These are phyloP conservation scores for Samsoniella hepiali DNA, from an alignment of 2,329 filamentous ascomycete genomes.

Conservation along the genomic window DNA sequence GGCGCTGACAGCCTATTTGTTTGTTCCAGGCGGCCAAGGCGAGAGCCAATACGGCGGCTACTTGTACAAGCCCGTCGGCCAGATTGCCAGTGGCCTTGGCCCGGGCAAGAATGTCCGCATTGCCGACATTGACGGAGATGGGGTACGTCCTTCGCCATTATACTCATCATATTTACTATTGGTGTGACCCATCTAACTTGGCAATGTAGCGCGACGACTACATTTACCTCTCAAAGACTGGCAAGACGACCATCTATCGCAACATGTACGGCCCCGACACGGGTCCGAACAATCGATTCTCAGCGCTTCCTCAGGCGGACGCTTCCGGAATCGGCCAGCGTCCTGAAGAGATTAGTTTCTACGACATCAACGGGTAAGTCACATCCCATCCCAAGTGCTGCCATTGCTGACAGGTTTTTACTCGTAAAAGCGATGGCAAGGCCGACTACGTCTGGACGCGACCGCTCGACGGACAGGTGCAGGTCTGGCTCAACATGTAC, in stretches of 20 bases:
- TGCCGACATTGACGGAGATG: slow-evolving; percentile 26
- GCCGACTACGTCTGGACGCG: slow-evolving; percentile 25
- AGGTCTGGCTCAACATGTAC: slow-evolving; percentile 24
- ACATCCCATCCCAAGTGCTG: background rate
- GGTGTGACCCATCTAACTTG: background rate
- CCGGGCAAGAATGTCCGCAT: slow-evolving; percentile 22
- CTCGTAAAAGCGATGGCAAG: slow-evolving; percentile 19
- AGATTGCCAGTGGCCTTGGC: slow-evolving; percentile 21
- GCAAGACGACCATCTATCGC: slow-evolving; percentile 19
- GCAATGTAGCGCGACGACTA: slow-evolving; percentile 19
- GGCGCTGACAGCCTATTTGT: slow-evolving; percentile 10
- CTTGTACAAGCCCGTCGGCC: slow-evolving; percentile 14
- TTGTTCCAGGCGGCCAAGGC: background rate
- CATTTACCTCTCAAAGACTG: slow-evolving; percentile 20
- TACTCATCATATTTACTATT: background rate
- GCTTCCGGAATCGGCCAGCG: slow-evolving; percentile 22
- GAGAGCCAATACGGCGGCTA: background rate
- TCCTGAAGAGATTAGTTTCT: slow-evolving; percentile 23
- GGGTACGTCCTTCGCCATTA: slow-evolving; percentile 11
- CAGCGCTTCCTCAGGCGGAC: slow-evolving; percentile 16
- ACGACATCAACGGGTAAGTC: slow-evolving; percentile 22
- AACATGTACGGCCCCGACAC: slow-evolving; percentile 17
- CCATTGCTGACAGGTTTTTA: too few species aligned
- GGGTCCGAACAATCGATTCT: background rate
- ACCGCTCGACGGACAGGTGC: slow-evolving; percentile 17